phyloP scores from a whole-genome alignment of 495 filamentous ascomycete species.

The Aspergillus saccharolyticus region DNA sequence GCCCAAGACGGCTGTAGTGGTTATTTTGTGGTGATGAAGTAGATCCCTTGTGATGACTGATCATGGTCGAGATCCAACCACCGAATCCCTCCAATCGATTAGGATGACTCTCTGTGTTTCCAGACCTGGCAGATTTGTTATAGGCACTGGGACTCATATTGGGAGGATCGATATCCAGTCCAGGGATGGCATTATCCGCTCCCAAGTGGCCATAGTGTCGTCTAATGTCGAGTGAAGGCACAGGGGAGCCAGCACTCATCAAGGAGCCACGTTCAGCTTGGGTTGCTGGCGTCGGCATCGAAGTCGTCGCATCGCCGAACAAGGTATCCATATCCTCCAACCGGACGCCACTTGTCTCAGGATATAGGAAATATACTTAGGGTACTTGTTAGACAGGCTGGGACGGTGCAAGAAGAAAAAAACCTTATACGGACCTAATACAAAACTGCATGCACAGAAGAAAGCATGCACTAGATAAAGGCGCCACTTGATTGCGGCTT shows the following conservation, averaged over 20 bases:
- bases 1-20: constrained; percentile 60
- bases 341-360: constrained; percentile 89
- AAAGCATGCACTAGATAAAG: constrained; percentile 94
- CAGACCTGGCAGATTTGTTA: constrained; percentile 39
- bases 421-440: constrained; percentile 68
- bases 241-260: constrained; percentile 65
- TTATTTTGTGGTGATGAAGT: constrained; percentile 40
- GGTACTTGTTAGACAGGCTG: constrained; percentile 15
- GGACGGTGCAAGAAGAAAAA: neutral
- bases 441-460: constrained; percentile 93
- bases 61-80: constrained; percentile 66
- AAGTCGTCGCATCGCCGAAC: constrained; percentile 82
- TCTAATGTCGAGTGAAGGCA: constrained; percentile 71
- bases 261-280: constrained; percentile 72
- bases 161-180: constrained; percentile 69
- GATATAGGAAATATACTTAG: constrained; percentile 91
- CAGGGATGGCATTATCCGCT: constrained; percentile 60
- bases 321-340: constrained; percentile 93
- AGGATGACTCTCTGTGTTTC: constrained; percentile 24
- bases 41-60: constrained; percentile 48
- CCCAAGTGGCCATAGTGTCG: constrained; percentile 46
- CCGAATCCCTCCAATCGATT: constrained; percentile 52
- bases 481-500: constrained; percentile 86
- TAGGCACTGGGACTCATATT: constrained; percentile 40
- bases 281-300: constrained; percentile 65